phyloP scores from a whole-genome alignment of 257 asterid species.

The Solanum phureja region DNA sequence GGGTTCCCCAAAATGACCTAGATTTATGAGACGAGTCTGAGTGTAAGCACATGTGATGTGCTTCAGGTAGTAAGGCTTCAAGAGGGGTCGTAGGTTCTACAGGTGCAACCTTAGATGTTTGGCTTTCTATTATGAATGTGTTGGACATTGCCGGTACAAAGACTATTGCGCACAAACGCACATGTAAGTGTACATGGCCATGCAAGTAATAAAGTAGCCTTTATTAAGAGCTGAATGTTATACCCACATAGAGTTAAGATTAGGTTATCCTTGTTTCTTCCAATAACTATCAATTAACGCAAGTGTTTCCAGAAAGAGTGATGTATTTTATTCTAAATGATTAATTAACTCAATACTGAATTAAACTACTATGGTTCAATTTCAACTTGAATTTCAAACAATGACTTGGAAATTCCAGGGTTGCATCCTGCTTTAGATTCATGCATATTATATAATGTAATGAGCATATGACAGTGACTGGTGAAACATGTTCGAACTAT shows the following conservation, averaged over 20 bases:
- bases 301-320: too few relatives aligned
- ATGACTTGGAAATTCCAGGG: background rate
- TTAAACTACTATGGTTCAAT: too few relatives aligned
- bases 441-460: too few relatives aligned
- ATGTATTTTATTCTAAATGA: too few relatives aligned
- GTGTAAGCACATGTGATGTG: background rate
- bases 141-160: background rate
- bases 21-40: background rate
- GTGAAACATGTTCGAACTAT: too few relatives aligned
- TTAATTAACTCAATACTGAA: too few relatives aligned
- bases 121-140: background rate
- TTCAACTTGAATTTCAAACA: background rate
- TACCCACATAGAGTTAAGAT: background rate
- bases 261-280: background rate
- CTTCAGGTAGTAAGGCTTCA: background rate
- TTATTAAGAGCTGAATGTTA: too few relatives aligned
- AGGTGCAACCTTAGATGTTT: background rate
- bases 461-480: too few relatives aligned
- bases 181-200: background rate
- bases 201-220: background rate
- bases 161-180: background rate
- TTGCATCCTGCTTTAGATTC: background rate
- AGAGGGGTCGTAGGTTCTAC: background rate
- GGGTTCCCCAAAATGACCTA: background rate
- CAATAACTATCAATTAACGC: background rate